Conservation (phyloP, 1,284 basidiomycete genomes). For the Ceratobasidium sp. region DNA sequence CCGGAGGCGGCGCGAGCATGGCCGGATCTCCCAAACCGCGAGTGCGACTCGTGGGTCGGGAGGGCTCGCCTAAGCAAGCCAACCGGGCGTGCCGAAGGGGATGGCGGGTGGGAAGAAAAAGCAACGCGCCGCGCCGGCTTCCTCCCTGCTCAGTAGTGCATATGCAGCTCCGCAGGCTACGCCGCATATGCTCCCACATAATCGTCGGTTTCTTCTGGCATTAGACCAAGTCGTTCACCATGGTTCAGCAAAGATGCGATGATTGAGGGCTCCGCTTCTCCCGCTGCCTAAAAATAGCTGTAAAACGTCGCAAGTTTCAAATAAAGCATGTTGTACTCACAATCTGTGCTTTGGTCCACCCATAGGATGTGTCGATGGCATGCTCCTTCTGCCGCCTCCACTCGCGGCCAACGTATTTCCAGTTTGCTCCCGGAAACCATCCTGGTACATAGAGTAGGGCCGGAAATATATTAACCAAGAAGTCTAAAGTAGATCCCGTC, state of each 20-base stretch:
- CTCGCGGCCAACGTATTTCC: slow-evolving; percentile 1
- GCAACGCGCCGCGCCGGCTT: too few relatives aligned
- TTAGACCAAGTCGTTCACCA: background rate
- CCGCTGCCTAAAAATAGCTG: background rate
- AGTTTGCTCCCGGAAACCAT: slow-evolving; percentile 30
- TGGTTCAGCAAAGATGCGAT: slow-evolving; percentile 8
- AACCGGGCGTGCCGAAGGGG: too few relatives aligned
- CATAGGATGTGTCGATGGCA: background rate
- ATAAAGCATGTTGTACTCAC: background rate
- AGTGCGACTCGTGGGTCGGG: too few relatives aligned
- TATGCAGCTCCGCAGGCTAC: too few relatives aligned
- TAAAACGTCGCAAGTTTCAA: background rate
- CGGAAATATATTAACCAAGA: slow-evolving; percentile 31
- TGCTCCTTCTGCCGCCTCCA: slow-evolving; percentile 3
- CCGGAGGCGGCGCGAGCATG: too few relatives aligned
- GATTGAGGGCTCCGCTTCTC: background rate
- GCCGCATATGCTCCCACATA: too few relatives aligned
- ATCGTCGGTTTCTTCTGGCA: background rate
- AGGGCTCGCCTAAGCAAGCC: too few relatives aligned
- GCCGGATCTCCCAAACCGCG: too few relatives aligned
- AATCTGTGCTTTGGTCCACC: background rate
- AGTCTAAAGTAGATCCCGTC: background rate
- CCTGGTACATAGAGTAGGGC: slow-evolving; percentile 6
- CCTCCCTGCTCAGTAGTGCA: too few relatives aligned
- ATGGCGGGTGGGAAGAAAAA: too few relatives aligned